Percentiles rank a stretch among this genome's conserved stretches.
These are phyloP conservation scores for Gossypium mustelinum DNA, from an alignment of 345 rosid genomes.

Conservation along the genomic window DNA sequence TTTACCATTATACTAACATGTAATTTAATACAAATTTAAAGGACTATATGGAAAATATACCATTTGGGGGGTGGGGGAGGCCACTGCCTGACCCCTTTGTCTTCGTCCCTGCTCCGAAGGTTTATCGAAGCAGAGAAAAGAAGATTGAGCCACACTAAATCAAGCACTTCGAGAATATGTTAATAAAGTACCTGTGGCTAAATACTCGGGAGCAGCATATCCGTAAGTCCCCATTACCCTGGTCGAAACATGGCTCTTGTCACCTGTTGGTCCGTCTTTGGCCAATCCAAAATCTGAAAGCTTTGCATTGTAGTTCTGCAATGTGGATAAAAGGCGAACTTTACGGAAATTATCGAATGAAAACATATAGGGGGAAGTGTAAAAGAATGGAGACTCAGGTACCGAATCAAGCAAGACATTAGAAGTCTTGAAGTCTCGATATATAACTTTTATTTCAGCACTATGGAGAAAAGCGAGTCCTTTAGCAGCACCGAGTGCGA, in stretches of 20 bases:
- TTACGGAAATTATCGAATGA: neutral
- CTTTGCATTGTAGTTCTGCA: too few relatives aligned
- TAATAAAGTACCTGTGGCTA: constrained; percentile 52
- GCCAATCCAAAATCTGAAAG: too few relatives aligned
- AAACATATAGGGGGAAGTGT: neutral
- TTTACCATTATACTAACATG: too few relatives aligned
- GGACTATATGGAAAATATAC: too few relatives aligned
- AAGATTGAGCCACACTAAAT: neutral
- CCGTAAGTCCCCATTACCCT: constrained; percentile 62
- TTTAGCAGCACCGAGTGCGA: constrained; percentile 71
- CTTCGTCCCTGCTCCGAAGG: neutral
- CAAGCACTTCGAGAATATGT: neutral
- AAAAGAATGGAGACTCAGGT: constrained; percentile 3
- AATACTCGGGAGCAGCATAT: constrained; percentile 78
- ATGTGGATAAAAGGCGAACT: neutral
- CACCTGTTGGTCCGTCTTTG: too few relatives aligned
- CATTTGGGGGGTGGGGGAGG: too few relatives aligned
- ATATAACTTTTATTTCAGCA: constrained; percentile 55
- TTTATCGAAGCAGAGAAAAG: neutral
- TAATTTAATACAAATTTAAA: too few relatives aligned
- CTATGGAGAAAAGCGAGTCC: constrained; percentile 76
- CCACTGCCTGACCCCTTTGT: too few relatives aligned
- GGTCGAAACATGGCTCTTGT: too few relatives aligned
- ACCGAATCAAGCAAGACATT: constrained; percentile 66
- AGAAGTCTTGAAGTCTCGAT: constrained; percentile 68